phyloP scores from a whole-genome alignment of 495 filamentous ascomycete species.

The Lindgomyces ingoldianus region DNA sequence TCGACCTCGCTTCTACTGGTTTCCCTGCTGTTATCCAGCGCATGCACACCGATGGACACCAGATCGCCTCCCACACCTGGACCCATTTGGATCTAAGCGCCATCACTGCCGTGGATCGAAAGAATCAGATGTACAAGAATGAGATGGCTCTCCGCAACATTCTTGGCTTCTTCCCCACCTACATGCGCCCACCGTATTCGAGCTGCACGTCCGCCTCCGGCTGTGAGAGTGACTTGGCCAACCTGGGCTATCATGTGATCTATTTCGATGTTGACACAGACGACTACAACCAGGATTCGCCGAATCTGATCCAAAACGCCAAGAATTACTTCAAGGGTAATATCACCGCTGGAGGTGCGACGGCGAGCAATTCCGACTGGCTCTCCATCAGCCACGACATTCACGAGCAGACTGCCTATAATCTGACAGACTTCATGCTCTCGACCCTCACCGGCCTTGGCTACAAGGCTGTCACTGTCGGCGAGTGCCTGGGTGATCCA shows the following conservation, averaged over 20 bases:
- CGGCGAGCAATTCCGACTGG: constrained; percentile 52
- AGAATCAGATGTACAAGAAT: constrained; percentile 71
- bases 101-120: constrained; percentile 56
- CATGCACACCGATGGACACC: constrained; percentile 71
- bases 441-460: constrained; percentile 30
- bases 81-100: constrained; percentile 72
- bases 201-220: constrained; percentile 60
- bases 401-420: constrained; percentile 72
- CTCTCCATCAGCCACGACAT: constrained; percentile 80
- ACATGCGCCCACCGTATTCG: constrained; percentile 83
- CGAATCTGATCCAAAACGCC: constrained; percentile 63
- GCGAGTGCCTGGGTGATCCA: constrained; percentile 36
- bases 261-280: constrained; percentile 80
- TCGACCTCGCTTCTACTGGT: constrained; percentile 61
- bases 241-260: constrained; percentile 72
- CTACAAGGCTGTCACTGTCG: constrained; percentile 36
- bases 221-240: constrained; percentile 62
- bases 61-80: constrained; percentile 85
- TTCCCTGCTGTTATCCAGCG: constrained; percentile 67
- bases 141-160: constrained; percentile 80
- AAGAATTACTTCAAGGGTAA: constrained; percentile 68
- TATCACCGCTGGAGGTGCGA: constrained; percentile 49
- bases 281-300: constrained; percentile 65
- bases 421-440: constrained; percentile 75
- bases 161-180: constrained; percentile 77